phyloP scores from a whole-genome alignment of 176 grass and related monocot genomes.

The Aegilops sharonensis region DNA sequence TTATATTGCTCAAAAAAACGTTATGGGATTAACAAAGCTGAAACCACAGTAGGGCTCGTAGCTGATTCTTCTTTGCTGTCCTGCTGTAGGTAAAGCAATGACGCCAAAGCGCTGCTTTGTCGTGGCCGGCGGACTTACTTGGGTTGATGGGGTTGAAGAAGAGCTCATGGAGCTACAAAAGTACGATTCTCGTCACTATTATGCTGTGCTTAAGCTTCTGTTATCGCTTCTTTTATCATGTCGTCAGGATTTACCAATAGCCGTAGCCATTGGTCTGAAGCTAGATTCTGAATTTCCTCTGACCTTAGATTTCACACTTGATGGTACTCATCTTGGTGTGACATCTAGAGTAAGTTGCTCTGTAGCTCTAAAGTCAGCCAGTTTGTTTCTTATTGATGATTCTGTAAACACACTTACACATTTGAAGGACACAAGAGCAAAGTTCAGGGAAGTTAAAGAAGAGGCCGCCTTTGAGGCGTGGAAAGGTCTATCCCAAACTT shows the following conservation, averaged over 20 bases:
- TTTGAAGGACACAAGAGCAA: conserved; percentile 50
- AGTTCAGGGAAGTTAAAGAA: conserved; percentile 57
- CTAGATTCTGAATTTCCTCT: background rate
- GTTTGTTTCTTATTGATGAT: background rate
- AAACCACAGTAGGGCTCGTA: background rate
- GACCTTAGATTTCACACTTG: background rate
- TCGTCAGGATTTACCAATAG: background rate
- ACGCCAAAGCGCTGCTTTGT: conserved; percentile 22
- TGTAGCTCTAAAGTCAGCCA: background rate
- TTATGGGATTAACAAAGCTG: background rate
- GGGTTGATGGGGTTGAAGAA: conserved; percentile 54
- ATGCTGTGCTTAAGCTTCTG: conserved; percentile 2
- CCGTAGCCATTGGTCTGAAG: background rate
- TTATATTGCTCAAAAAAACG: background rate
- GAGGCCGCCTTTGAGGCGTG: conserved; percentile 65
- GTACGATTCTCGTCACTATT: conserved; percentile 30
- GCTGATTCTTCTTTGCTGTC: background rate
- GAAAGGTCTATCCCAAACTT: conserved; percentile 61
- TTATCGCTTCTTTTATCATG: background rate
- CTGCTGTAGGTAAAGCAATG: conserved; percentile 43
- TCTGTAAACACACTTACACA: conserved; percentile 8
- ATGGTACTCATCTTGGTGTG: background rate
- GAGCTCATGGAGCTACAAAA: conserved; percentile 33
- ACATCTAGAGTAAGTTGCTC: background rate
- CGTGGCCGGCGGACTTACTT: conserved; percentile 38